These are phyloP conservation scores for Dispira parvispora DNA, from an alignment of 192 early-diverging fungal species.

Conservation along the genomic window DNA sequence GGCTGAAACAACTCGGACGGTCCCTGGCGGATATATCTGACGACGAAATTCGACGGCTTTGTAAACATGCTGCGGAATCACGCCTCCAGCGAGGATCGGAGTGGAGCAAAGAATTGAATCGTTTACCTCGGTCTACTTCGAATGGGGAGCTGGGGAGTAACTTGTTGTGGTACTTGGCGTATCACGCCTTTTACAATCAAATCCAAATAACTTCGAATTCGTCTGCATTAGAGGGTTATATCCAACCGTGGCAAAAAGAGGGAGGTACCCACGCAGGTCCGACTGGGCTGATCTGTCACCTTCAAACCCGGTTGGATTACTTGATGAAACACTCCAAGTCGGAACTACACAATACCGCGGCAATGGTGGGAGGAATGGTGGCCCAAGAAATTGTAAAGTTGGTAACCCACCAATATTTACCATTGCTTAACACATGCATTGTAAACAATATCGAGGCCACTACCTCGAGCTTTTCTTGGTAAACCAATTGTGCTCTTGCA, in stretches of 20 bases:
- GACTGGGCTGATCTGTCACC: neutral
- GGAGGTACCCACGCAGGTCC: too few species aligned
- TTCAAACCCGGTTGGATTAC: neutral
- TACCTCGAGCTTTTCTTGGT: constrained; percentile 24
- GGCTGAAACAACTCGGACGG: constrained; percentile 29
- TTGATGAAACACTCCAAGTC: constrained; percentile 11
- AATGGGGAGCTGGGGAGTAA: too few species aligned
- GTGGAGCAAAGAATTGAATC: too few species aligned
- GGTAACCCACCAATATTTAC: constrained; percentile 88
- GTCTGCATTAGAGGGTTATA: too few species aligned
- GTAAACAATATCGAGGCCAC: constrained; percentile 64
- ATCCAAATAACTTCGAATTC: too few species aligned
- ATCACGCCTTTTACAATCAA: too few species aligned
- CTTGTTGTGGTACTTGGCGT: too few species aligned
- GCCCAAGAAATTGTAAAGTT: constrained; percentile 93
- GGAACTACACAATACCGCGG: constrained; percentile 71
- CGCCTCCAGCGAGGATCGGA: constrained; percentile 35
- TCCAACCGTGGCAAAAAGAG: too few species aligned
- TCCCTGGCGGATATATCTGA: constrained; percentile 35
- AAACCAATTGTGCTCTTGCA: neutral
- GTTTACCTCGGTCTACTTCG: too few species aligned
- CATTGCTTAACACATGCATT: constrained; percentile 70
- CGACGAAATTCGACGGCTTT: constrained; percentile 57
- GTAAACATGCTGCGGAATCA: constrained; percentile 60
- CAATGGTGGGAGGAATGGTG: constrained; percentile 74